These are phyloP conservation scores for Magnolia kwangsiensis DNA, from an alignment of 164 flowering plant genomes.

Conservation along the genomic window DNA sequence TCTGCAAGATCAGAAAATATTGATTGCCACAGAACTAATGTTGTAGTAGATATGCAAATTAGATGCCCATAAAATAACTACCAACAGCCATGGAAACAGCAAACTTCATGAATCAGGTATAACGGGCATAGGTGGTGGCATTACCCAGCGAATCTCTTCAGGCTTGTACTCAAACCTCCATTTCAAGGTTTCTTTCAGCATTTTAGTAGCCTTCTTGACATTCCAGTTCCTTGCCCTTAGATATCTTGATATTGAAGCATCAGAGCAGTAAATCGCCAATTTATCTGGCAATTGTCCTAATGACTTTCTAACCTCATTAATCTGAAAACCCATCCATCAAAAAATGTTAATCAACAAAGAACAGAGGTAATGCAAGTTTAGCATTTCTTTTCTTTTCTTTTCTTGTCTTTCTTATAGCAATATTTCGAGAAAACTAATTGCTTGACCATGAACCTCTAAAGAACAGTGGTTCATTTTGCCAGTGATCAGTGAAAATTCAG, in stretches of 20 bases:
- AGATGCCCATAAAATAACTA: background rate
- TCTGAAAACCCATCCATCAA: constrained; percentile 37
- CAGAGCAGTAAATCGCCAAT: constrained; percentile 63
- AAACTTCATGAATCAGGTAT: background rate
- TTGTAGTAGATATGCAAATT: background rate
- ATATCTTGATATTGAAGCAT: constrained; percentile 63
- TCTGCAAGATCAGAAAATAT: background rate
- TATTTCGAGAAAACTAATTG: too few species aligned
- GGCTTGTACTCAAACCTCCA: constrained; percentile 87
- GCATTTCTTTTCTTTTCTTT: background rate
- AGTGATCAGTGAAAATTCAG: background rate
- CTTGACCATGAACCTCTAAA: too few species aligned
- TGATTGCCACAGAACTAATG: background rate
- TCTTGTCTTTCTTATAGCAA: too few species aligned
- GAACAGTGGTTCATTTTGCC: background rate
- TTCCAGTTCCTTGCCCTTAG: constrained; percentile 79
- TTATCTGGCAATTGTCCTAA: constrained; percentile 57
- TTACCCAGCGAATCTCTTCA: constrained; percentile 93
- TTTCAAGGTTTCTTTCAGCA: constrained; percentile 82
- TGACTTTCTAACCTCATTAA: constrained; percentile 60
- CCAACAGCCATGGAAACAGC: background rate
- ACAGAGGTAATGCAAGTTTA: background rate
- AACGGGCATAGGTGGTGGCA: background rate
- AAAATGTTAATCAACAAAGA: background rate
- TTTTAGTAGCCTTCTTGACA: constrained; percentile 82